Evolutionary conservation across 2,329 filamentous ascomycete species (phyloP).

Genomic region (Ophiostoma novo-ulmi): DNA sequence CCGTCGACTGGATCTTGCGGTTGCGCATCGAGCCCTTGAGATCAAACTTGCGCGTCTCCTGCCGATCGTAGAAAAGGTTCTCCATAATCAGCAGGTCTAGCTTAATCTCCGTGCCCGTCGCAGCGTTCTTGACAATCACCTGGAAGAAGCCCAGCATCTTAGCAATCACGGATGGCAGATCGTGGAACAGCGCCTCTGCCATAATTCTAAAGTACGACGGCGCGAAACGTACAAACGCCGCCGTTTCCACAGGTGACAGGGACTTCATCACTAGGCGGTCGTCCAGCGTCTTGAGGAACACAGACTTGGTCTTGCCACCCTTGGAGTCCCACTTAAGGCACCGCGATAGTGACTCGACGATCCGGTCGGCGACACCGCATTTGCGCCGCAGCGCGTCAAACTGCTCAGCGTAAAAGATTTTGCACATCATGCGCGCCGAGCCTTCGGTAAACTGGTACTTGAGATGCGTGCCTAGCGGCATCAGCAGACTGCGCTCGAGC

Average conservation of each 20-base stretch:
- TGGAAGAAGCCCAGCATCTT: conserved; percentile 99
- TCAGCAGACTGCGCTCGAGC: conserved; percentile 78
- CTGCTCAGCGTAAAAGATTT: conserved; percentile 97
- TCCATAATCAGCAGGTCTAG: conserved; percentile 94
- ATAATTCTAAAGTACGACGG: conserved; percentile 97
- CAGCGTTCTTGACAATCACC: conserved; percentile 91
- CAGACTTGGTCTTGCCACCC: conserved; percentile 93
- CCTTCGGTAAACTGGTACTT: conserved; percentile 95
- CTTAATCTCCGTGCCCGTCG: conserved; percentile 87
- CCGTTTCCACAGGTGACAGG: conserved; percentile 82
- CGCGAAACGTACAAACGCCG: conserved; percentile 90
- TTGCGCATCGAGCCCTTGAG: conserved; percentile 98
- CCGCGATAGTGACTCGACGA: conserved; percentile 88
- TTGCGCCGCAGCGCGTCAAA: conserved; percentile 92
- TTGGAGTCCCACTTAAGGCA: conserved; percentile 98
- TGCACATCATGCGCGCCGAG: conserved; percentile 91
- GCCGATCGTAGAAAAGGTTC: conserved; percentile 94
- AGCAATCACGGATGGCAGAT: conserved; percentile 90
- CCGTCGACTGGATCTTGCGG: conserved; percentile 91
- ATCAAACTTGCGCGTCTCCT: conserved; percentile 85
- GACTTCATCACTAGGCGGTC: conserved; percentile 91
- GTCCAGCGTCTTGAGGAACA: conserved; percentile 94
- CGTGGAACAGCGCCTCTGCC: conserved; percentile 91
- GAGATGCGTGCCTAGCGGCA: conserved; percentile 83
- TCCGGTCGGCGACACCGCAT: conserved; percentile 87